These are phyloP conservation scores for Schizochytrium sp. DNA, from an alignment of 108 stramenopile genomes.

Conservation along the genomic window DNA sequence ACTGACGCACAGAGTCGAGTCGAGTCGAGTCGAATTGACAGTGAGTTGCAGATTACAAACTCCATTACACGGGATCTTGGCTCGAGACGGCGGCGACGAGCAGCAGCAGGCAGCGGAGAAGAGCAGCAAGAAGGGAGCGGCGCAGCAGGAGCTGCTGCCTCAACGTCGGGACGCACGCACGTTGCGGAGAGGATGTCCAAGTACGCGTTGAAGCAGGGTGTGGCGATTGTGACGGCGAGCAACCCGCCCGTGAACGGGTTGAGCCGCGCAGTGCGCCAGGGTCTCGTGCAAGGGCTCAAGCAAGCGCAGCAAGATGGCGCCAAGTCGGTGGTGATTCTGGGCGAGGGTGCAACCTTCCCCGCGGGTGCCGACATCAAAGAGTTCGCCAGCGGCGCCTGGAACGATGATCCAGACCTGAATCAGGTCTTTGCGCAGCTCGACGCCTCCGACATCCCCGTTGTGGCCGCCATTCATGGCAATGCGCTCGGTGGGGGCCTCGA, in stretches of 20 bases:
- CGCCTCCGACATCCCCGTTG: slow-evolving; percentile 69
- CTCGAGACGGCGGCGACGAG: too few relatives aligned
- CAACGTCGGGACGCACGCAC: too few relatives aligned
- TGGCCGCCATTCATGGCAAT: slow-evolving; percentile 77
- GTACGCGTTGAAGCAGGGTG: not conserved
- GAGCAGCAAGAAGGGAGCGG: too few relatives aligned
- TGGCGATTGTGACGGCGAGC: not conserved
- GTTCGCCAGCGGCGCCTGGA: slow-evolving; percentile 62
- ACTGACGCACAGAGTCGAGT: too few relatives aligned
- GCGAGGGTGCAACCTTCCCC: not conserved
- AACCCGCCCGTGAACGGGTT: slow-evolving; percentile 2
- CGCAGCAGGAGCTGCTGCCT: too few relatives aligned
- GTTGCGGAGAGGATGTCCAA: not conserved
- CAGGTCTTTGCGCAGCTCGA: slow-evolving; percentile 45
- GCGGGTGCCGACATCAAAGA: slow-evolving; percentile 75
- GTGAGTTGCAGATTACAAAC: too few relatives aligned
- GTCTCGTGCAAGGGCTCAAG: not conserved
- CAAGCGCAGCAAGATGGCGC: not conserved
- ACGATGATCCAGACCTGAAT: slow-evolving; percentile 51
- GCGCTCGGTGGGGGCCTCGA: slow-evolving; percentile 90
- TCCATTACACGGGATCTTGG: too few relatives aligned
- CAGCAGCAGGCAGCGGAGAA: too few relatives aligned
- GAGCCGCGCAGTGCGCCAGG: not conserved
- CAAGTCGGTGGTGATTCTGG: not conserved
- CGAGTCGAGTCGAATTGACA: too few relatives aligned